phyloP scores from a whole-genome alignment of 139 green algal genomes.

The Chlamydomonas urium region DNA sequence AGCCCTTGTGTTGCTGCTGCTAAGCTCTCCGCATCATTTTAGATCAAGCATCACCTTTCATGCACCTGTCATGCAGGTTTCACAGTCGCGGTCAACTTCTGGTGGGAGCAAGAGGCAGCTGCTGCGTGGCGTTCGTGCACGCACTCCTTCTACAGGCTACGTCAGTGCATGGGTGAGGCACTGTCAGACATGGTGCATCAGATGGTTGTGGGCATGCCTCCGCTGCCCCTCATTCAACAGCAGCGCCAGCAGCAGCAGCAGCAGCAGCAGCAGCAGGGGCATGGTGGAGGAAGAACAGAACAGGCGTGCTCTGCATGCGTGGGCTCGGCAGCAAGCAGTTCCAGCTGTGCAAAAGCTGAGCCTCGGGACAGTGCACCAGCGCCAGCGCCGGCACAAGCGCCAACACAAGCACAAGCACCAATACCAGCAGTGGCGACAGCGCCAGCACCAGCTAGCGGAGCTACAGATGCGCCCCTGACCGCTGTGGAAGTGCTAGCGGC shows the following conservation, averaged over 20 bases:
- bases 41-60: not conserved
- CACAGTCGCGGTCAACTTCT: slow-evolving; percentile 20
- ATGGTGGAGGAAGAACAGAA: too few relatives aligned
- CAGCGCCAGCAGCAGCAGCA: not conserved
- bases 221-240: not conserved
- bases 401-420: too few relatives aligned
- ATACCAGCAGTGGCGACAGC: too few relatives aligned
- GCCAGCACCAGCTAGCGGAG: too few relatives aligned
- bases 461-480: too few relatives aligned
- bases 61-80: not conserved
- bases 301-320: too few relatives aligned
- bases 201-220: not conserved
- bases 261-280: slow-evolving; percentile 10
- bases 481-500: too few relatives aligned
- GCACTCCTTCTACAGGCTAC: not conserved
- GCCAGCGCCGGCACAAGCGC: too few relatives aligned
- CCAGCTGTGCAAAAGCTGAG: too few relatives aligned
- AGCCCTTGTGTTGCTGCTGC: not conserved
- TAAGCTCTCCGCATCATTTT: not conserved
- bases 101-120: not conserved
- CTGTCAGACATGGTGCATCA: not conserved
- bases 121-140: not conserved
- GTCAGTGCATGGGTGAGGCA: not conserved
- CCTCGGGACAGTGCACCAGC: too few relatives aligned
- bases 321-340: too few relatives aligned